phyloP scores from a whole-genome alignment of 2,329 filamentous ascomycete species.

The Akanthomyces uredinophilus region DNA sequence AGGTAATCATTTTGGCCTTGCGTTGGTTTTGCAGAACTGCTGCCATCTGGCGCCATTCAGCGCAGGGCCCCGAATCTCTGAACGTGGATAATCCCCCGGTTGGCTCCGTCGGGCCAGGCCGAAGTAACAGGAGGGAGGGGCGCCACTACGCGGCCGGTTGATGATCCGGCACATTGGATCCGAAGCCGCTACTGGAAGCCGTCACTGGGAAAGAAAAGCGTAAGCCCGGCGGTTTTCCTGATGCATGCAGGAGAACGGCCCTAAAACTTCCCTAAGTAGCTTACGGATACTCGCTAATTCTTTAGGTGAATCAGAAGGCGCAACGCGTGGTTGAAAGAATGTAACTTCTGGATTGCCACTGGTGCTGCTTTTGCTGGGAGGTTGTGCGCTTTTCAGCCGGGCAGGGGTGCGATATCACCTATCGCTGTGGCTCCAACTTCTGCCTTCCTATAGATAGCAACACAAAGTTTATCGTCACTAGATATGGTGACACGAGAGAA shows the following conservation, averaged over 20 bases:
- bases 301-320: not conserved
- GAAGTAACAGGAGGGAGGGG: not conserved
- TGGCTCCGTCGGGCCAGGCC: no score
- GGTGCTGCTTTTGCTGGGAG: not conserved
- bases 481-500: no score
- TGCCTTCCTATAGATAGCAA: no score
- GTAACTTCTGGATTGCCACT: not conserved
- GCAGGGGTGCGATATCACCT: not conserved
- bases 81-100: no score
- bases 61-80: no score
- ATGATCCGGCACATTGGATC: not conserved
- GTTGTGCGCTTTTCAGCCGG: not conserved
- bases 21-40: no score
- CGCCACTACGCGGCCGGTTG: not conserved
- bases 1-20: no score
- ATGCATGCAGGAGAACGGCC: not conserved
- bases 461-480: no score
- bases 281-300: not conserved
- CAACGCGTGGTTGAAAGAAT: not conserved
- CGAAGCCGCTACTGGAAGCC: not conserved
- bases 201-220: not conserved
- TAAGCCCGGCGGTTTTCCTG: not conserved
- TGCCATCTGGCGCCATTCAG: no score
- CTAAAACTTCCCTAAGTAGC: not conserved
- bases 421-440: not conserved